Evolutionary conservation across 345 rosid species (phyloP), one percentile per base, ranked within the genome.

Genomic region (Rhodamnia rubescens): DNA sequence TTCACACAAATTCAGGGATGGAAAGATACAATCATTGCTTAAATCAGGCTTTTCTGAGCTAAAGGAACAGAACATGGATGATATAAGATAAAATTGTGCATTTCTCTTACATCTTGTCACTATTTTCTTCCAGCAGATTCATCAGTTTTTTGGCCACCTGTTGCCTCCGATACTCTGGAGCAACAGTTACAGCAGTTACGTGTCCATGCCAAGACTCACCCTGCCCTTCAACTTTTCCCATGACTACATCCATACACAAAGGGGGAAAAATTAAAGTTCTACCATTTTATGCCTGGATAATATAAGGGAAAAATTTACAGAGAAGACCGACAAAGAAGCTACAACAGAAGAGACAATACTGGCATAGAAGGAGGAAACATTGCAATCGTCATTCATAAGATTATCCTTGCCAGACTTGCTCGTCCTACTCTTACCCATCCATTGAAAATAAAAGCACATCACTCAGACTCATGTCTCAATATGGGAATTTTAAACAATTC

Each of bases 171-270:
- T 95, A 98, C 53, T 98, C 98, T 49, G 96, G 90, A 29, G 98
- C 92, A 50, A 96, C 98, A 36, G 99, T 96, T 49, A 96, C 98
- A 5, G 99, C 99, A 24, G 98, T 98, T 26, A 96, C 99, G 87
- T 94, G 99, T 58, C 99, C 99, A 85, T 98, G 99, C 99, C 99
- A 98, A 11, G 98, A 96, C 88, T 96, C 99, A 83, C 99, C 99
- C 47, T 95, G 98, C 82, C 98, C 99, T 93, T 96, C 98, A 36
- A 95, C 97, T 87, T 98, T 96, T 53, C 98, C 98, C 99, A 98
- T 96, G 75, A 95, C 99, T 94, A 91, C 82, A 87, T 85, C 88
- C 88, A 84, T 42, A 49, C 16, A 84, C 57, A 64, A 16, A 88
- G 86, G 52, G 82, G 81, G 85, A 85, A 47, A 78, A 22, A 0